A percentile compares a stretch with the other conserved stretches of the same genome.
Conservation (phyloP, 148 eudicot genomes). For the Polygonum maritimum region DNA sequence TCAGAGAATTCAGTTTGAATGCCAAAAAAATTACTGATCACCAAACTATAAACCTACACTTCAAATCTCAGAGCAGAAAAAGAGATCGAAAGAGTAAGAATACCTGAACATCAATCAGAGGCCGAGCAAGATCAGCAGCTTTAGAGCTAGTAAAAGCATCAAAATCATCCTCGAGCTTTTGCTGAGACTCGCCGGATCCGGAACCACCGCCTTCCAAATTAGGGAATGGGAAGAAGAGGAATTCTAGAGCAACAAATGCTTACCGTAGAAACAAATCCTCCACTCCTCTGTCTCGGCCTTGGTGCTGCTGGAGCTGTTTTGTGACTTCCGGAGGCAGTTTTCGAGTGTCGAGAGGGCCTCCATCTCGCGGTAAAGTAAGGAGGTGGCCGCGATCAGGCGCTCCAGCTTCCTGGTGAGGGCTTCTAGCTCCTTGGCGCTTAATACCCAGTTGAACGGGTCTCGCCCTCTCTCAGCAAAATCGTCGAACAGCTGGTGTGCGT, state of each 20-base stretch:
- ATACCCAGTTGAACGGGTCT: slow-evolving; percentile 45
- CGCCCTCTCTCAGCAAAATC: slow-evolving; percentile 63
- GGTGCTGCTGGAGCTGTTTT: slow-evolving; percentile 15
- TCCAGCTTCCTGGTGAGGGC: slow-evolving; percentile 40
- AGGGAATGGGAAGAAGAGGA: too few relatives aligned
- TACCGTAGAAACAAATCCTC: too few relatives aligned
- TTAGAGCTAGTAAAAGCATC: slow-evolving; percentile 68
- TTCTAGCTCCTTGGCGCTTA: slow-evolving; percentile 52
- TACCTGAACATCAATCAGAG: slow-evolving; percentile 58
- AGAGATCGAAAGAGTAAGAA: background rate
- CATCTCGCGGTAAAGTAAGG: slow-evolving; percentile 52
- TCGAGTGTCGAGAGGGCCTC: slow-evolving; percentile 51
- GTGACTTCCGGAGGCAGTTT: slow-evolving; percentile 10
- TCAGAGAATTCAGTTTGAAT: too few relatives aligned
- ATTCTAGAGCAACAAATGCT: too few relatives aligned
- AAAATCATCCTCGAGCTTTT: slow-evolving; percentile 67
- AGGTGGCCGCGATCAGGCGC: slow-evolving; percentile 35
- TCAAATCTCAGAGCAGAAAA: background rate
- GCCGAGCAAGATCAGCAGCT: slow-evolving; percentile 61
- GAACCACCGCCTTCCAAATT: slow-evolving; percentile 9
- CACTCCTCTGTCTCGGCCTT: slow-evolving; percentile 17
- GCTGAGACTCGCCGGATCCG: slow-evolving; percentile 24
- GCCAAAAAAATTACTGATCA: background rate
- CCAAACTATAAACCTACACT: background rate
- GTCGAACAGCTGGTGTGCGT: slow-evolving; percentile 19